Conservation (phyloP, 176 grass and related monocot genomes). For the Triticum monococcum region DNA sequence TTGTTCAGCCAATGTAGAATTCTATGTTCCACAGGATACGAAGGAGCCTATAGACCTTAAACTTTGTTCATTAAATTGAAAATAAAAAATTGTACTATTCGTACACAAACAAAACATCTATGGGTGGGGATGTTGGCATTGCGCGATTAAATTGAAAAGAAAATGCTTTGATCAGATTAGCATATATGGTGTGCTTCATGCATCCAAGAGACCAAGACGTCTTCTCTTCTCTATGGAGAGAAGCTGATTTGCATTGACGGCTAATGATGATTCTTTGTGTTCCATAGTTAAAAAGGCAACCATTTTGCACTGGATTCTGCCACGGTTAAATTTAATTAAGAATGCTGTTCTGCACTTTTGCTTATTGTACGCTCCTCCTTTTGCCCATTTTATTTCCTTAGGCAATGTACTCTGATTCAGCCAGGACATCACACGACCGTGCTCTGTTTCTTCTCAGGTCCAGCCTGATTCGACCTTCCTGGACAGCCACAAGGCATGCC, state of each 20-base stretch:
- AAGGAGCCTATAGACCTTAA: too few species aligned
- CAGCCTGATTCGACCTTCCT: too few species aligned
- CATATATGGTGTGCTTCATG: background rate
- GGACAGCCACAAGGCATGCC: too few species aligned
- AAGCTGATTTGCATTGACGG: background rate
- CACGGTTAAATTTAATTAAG: background rate
- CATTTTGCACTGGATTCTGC: background rate
- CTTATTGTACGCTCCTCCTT: background rate
- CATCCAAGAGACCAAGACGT: background rate
- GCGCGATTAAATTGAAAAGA: background rate
- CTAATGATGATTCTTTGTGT: background rate
- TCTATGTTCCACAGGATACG: too few species aligned
- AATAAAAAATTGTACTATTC: too few species aligned
- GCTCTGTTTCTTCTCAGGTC: too few species aligned
- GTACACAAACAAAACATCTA: too few species aligned
- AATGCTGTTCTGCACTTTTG: background rate
- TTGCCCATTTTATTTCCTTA: too few species aligned
- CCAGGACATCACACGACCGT: too few species aligned
- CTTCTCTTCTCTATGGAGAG: constrained; percentile 15
- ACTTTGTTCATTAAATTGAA: too few species aligned
- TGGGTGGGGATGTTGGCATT: background rate
- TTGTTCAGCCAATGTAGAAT: too few species aligned
- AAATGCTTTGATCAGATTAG: background rate
- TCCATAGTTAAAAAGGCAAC: background rate
- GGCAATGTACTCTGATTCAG: too few species aligned